These are phyloP conservation scores for Acanthochlamys bracteata DNA, from an alignment of 106 monocot genomes.

Conservation along the genomic window DNA sequence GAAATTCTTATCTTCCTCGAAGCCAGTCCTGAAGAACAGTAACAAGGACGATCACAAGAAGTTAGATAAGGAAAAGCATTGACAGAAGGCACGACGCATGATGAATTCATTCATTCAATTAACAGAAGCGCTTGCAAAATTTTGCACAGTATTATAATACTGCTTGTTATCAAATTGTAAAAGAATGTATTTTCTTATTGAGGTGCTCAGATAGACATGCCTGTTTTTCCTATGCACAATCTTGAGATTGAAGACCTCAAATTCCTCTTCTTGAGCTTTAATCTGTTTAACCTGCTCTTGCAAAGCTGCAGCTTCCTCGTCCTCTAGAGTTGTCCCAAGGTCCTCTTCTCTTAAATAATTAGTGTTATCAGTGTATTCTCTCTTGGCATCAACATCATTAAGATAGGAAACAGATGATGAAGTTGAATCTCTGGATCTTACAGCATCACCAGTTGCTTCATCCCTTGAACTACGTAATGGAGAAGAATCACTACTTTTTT, in stretches of 20 bases:
- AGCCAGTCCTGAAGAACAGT: slow-evolving; percentile 75
- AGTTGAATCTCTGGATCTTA: slow-evolving; percentile 62
- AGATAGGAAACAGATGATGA: slow-evolving; percentile 56
- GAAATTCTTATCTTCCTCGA: slow-evolving; percentile 98
- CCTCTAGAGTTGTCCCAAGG: slow-evolving; percentile 51
- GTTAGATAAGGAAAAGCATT: background rate
- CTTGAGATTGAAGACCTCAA: slow-evolving; percentile 95
- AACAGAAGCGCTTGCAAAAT: background rate
- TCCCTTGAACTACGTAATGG: slow-evolving; percentile 42
- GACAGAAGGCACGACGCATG: background rate
- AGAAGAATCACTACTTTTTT: slow-evolving; percentile 54
- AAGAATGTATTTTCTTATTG: background rate
- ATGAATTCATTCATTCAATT: background rate
- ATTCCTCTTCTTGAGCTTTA: slow-evolving; percentile 91
- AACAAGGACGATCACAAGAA: background rate
- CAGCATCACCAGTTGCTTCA: slow-evolving; percentile 36
- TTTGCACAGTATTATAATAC: background rate
- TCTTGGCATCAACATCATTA: slow-evolving; percentile 39
- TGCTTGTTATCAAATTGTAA: background rate
- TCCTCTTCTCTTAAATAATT: slow-evolving; percentile 57
- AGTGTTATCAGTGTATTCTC: slow-evolving; percentile 27
- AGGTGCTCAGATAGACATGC: slow-evolving; percentile 17
- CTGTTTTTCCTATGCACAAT: slow-evolving; percentile 99
- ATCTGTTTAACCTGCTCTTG: slow-evolving; percentile 96
- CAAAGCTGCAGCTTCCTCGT: slow-evolving; percentile 92